Base-by-base conservation (phyloP, 371 early-diverging fungal species). In the Dentiscutata heterogama region DNA sequence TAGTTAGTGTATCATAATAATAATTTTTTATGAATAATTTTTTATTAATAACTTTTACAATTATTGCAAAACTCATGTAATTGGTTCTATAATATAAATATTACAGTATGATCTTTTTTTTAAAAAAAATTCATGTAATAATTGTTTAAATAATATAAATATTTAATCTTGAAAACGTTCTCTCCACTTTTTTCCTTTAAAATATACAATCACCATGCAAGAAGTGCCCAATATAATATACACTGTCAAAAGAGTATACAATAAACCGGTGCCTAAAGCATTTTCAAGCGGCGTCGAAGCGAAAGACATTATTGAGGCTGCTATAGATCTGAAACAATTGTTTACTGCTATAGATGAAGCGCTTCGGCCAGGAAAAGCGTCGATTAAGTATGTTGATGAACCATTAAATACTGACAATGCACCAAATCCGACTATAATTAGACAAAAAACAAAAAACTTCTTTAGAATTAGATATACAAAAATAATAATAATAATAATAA, bases 341-440 rank as follows among this genome's bases (percentile, higher is more conserved):
- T 51, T 35, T 10, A 80, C 54, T 20, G 80, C 51, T 4, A 67
- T 70, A 35, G 58, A 39, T 6, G 80, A 80, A 20, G 80, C 80
- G 56, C 70, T 68, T 58, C 56, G 27, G 16, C 25, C 25, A 18
- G 80, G 70, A n/a, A 53, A 80, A 63, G 70, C 80, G 31, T 80
- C 80, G 6, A 80, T 53, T n/a, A 80, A 80, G 42, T 80, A 80
- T 53, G 70, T 80, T n/a, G 70, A 54, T 10, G 25, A 10, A 2
- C 42, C 29, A 1, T n/a, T 16, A 5, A 18, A 61, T 58, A 61
- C 77, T 77, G 39, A 27, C 20, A 54, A 54, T 39, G 53, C n/a
- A 22, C 20, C 31, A 11, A 65, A 27, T 18, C 2, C 35, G 35
- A 35, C 35, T 35, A 35, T 35, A 35, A 35, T 35, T 35, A 35